A percentile compares a stretch with the other conserved stretches of the same genome.
Conservation (phyloP, 345 rosid species). For the Eucalyptus regnans region DNA sequence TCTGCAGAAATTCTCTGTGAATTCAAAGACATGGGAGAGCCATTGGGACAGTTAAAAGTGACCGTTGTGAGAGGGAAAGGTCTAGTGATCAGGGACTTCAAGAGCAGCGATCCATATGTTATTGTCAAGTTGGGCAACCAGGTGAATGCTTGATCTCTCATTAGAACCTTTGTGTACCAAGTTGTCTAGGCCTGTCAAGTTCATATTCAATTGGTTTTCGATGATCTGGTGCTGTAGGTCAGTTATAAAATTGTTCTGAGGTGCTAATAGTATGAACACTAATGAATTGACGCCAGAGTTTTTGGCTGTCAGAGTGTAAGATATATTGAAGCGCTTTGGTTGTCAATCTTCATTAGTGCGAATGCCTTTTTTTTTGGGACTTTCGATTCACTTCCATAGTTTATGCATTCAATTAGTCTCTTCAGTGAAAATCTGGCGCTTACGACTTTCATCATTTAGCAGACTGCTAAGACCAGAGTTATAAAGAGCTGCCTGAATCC, state of each 20-base stretch:
- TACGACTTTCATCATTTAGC: neutral
- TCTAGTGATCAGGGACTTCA: constrained; percentile 85
- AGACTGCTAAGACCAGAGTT: constrained; percentile 90
- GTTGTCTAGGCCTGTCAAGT: neutral
- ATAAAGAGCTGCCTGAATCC: constrained; percentile 92
- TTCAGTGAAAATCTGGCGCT: neutral
- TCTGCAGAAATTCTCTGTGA: neutral
- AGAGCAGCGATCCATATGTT: constrained; percentile 95
- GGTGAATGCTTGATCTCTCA: constrained; percentile 16
- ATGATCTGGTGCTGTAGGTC: neutral
- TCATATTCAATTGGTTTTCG: neutral
- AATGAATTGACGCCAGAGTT: neutral
- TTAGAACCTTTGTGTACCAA: neutral
- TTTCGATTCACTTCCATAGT: neutral
- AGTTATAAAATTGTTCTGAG: neutral
- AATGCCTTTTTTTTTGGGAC: neutral
- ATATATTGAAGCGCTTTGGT: neutral
- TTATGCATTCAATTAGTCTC: neutral
- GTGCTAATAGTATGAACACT: neutral
- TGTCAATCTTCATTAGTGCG: neutral
- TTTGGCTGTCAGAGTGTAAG: neutral
- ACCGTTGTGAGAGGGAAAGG: constrained; percentile 68
- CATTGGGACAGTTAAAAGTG: constrained; percentile 60
- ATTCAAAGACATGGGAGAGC: constrained; percentile 46
- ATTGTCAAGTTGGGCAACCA: constrained; percentile 75